Evolutionary conservation across 306 rosid genomes (phyloP).

Genomic region (Lathyrus oleraceus): DNA sequence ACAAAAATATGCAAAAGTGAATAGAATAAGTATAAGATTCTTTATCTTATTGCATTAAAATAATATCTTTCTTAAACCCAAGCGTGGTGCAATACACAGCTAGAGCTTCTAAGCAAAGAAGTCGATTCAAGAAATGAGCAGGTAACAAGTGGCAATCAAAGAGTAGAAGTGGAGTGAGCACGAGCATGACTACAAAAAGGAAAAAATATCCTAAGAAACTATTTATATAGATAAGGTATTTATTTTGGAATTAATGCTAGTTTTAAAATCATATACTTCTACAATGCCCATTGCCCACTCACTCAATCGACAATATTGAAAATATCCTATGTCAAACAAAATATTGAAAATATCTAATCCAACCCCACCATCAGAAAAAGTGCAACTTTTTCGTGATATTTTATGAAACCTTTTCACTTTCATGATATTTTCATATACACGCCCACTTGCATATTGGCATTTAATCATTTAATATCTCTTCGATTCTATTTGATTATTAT

Average conservation of each 20-base stretch:
- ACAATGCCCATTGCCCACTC: slow-evolving; percentile 31
- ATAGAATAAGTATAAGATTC: not conserved
- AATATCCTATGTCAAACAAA: not conserved
- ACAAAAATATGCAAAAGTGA: not conserved
- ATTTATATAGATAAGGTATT: slow-evolving; percentile 21
- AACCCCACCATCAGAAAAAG: slow-evolving; percentile 37
- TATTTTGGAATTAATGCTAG: not conserved
- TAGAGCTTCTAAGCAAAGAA: slow-evolving; percentile 14
- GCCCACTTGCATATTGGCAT: slow-evolving; percentile 13
- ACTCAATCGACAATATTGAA: slow-evolving; percentile 17
- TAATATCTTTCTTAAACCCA: not conserved
- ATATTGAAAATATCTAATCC: slow-evolving; percentile 22
- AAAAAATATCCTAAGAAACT: not conserved
- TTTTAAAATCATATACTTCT: not conserved
- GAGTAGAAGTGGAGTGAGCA: slow-evolving; percentile 32
- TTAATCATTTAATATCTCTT: not conserved
- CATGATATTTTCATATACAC: not conserved
- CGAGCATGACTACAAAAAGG: not conserved
- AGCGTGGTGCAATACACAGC: not conserved
- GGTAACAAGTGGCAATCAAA: slow-evolving; percentile 15
- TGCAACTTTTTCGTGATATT: not conserved
- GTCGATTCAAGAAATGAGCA: not conserved
- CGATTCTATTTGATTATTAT: not conserved
- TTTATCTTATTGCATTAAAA: slow-evolving; percentile 2
- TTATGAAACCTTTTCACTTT: not conserved